Percentiles rank a stretch among this genome's conserved stretches.
These are phyloP conservation scores for Podosphaera fusca DNA, from an alignment of 2,329 filamentous ascomycete genomes.

Conservation along the genomic window DNA sequence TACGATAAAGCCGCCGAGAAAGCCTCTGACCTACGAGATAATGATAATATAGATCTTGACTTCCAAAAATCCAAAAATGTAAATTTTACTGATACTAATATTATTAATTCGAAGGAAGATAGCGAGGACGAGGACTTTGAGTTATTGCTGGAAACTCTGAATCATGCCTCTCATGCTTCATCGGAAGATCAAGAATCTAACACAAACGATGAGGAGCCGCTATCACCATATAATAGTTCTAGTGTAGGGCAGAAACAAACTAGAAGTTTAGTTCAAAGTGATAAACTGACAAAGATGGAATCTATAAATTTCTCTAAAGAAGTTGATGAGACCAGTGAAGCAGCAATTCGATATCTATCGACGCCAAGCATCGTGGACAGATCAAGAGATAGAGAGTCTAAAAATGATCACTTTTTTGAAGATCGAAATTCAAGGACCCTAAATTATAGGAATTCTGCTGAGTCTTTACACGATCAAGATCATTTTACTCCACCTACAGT, in stretches of 20 bases:
- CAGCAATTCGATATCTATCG: background rate
- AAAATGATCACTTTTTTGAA: background rate
- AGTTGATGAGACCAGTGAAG: background rate
- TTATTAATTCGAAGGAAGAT: slow-evolving; percentile 10
- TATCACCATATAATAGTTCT: slow-evolving; percentile 13
- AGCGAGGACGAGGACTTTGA: slow-evolving; percentile 14
- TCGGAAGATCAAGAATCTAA: slow-evolving; percentile 2
- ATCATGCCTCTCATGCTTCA: slow-evolving; percentile 12
- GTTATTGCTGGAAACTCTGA: slow-evolving; percentile 14
- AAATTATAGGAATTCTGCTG: background rate
- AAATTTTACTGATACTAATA: slow-evolving; percentile 7
- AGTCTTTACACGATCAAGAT: background rate
- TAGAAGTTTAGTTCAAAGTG: slow-evolving; percentile 13
- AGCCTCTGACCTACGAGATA: background rate
- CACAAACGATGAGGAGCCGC: slow-evolving; percentile 7
- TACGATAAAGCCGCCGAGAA: background rate
- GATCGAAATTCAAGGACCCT: background rate
- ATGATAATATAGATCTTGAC: background rate
- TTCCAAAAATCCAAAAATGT: slow-evolving; percentile 3
- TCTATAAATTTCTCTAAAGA: background rate
- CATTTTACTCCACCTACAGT: background rate
- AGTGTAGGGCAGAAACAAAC: slow-evolving; percentile 16
- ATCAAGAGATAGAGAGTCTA: background rate
- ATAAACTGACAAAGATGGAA: slow-evolving; percentile 8
- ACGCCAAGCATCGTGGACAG: background rate